A percentile compares a stretch with the other conserved stretches of the same genome.
phyloP scores from a whole-genome alignment of 345 rosid genomes.

The Eucalyptus melliodora region DNA sequence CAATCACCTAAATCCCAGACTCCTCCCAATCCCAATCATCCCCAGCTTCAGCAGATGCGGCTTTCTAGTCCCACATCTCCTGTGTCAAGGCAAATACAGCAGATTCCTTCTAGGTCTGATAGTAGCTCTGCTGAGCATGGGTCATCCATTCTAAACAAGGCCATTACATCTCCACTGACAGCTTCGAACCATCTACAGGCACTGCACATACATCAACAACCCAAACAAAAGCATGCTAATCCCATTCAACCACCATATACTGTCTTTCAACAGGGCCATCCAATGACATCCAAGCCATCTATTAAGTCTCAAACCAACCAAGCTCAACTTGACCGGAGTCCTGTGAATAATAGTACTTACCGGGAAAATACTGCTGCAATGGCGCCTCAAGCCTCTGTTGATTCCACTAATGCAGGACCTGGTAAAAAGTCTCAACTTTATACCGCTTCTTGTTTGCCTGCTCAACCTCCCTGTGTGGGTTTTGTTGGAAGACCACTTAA shows the following conservation, averaged over 20 bases:
- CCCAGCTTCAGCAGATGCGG: conserved; percentile 13
- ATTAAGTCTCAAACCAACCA: conserved; percentile 49
- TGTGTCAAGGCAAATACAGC: conserved; percentile 11
- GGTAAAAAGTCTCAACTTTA: conserved; percentile 48
- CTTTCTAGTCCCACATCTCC: conserved; percentile 39
- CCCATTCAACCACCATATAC: conserved; percentile 38
- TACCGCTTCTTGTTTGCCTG: conserved; percentile 22
- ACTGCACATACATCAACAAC: conserved; percentile 20
- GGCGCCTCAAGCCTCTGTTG: conserved; percentile 27
- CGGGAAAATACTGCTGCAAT: neutral
- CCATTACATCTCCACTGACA: neutral
- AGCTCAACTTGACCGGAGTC: conserved; percentile 29
- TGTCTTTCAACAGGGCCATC: conserved; percentile 47
- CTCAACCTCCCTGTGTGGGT: conserved; percentile 26
- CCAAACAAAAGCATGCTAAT: conserved; percentile 37
- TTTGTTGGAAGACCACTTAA: conserved; percentile 24
- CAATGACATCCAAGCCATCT: neutral
- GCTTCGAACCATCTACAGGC: neutral
- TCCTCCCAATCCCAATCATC: conserved; percentile 44
- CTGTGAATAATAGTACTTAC: conserved; percentile 5
- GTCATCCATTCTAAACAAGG: conserved; percentile 25
- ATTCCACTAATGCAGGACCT: conserved; percentile 16
- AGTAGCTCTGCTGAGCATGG: conserved; percentile 44
- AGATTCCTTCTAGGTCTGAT: conserved; percentile 48
- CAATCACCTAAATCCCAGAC: conserved; percentile 50